A percentile compares a stretch with the other conserved stretches of the same genome.
These are phyloP conservation scores for Margaritispora aquatica DNA, from an alignment of 495 filamentous ascomycete genomes.

Conservation along the genomic window DNA sequence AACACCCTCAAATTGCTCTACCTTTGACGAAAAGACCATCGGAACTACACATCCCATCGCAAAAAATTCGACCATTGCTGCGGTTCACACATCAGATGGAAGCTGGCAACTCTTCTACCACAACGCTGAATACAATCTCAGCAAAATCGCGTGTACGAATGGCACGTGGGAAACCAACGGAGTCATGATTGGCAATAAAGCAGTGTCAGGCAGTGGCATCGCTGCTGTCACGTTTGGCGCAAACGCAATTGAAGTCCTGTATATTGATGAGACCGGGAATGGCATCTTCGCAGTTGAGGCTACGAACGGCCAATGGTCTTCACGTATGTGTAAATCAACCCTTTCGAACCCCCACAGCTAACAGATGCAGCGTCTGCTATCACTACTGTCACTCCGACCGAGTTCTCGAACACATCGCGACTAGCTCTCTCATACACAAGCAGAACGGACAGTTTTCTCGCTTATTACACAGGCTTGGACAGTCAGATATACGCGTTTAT, in stretches of 20 bases:
- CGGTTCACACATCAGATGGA: background rate
- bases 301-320: background rate
- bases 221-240: background rate
- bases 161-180: background rate
- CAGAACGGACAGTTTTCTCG: background rate
- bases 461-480: background rate
- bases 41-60: background rate
- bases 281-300: background rate
- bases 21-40: background rate
- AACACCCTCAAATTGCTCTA: background rate
- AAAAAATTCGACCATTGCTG: background rate
- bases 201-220: background rate
- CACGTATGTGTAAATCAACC: background rate
- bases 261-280: background rate
- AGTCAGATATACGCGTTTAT: background rate
- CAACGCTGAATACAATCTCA: background rate
- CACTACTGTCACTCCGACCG: background rate
- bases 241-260: background rate
- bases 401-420: background rate
- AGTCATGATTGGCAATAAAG: background rate
- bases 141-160: background rate
- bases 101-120: slow-evolving; percentile 4
- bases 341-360: background rate
- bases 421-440: background rate
- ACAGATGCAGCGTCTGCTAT: background rate